Base-by-base conservation (phyloP, 2,329 filamentous ascomycete species). In the Fusarium nygamai region DNA sequence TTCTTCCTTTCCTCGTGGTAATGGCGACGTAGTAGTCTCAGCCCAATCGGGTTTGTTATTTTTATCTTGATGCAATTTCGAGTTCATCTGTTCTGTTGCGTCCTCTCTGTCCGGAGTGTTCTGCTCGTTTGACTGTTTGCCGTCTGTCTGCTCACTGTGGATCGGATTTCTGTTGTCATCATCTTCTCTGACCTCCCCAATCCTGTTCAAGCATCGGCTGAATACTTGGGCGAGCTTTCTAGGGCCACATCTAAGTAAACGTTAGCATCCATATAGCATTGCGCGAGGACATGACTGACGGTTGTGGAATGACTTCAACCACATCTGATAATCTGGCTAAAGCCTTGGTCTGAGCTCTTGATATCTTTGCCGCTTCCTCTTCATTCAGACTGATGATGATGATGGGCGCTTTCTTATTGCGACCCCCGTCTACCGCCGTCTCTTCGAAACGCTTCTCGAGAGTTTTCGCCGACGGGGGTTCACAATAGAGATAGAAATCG, bases 241-340 rank as follows among this genome's bases (percentile, higher is more conserved):
- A 2, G 80, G 80, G 5, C 80, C 80, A 47, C 74, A 78, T 34
- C 75, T 79, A 20, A 1, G 14, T 8, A 6, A 7, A 54, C 9
- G 53, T 74, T 19, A 65, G 41, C 47, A 22, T 33, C 6, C 1
- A 7, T 10, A 9, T 2, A 19, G 1, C 6, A 14, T 43, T n/a
- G 11, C 8, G 4, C 4, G 12, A 1, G 4, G 5, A 2, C 9
- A 20, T 7, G 16, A 76, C 78, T 76, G 71, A 80, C 80, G 80
- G 80, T 24, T 81, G 80, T 16, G 80, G 73, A 22, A 81, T 78
- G 16, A 81, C 73, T 66, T 81, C 80, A 11, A 81, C 73, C 50
- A 80, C 72, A 27, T 80, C 62, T 1, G 80, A 77, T 5, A 80
- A 57, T 8, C 67, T 70, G 19, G 71, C 53, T 33, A 81, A 50